phyloP scores from a whole-genome alignment of 768 basidiomycete species.

The Termitomyces sp. region DNA sequence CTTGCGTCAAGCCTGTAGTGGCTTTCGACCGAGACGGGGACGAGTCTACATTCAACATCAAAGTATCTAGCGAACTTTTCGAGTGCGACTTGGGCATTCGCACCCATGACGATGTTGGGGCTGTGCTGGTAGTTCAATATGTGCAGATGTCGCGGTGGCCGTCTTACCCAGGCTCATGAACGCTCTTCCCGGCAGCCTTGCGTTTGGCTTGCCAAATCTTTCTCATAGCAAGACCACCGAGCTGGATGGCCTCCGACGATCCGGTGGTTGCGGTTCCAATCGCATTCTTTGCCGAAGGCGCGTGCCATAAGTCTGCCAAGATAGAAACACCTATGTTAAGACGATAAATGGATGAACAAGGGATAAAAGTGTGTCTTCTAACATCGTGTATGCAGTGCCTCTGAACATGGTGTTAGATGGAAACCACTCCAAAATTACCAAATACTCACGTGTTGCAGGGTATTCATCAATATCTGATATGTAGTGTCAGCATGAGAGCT shows the following conservation, averaged over 20 bases:
- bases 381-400: constrained; percentile 54
- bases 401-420: constrained; percentile 17
- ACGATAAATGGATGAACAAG: background rate
- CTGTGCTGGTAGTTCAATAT: constrained; percentile 20
- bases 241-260: constrained; percentile 67
- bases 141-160: background rate
- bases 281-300: constrained; percentile 55
- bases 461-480: constrained; percentile 53
- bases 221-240: constrained; percentile 77
- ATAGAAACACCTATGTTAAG: constrained; percentile 37
- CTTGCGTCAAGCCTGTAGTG: constrained; percentile 56
- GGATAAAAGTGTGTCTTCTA: background rate
- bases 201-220: constrained; percentile 65
- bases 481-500: background rate
- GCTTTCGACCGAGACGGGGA: constrained; percentile 47
- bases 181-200: constrained; percentile 61
- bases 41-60: constrained; percentile 60
- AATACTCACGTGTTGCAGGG: constrained; percentile 47
- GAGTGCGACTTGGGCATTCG: constrained; percentile 70
- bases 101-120: constrained; percentile 63
- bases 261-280: constrained; percentile 73
- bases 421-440: background rate
- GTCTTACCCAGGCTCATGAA: constrained; percentile 71
- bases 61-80: constrained; percentile 74
- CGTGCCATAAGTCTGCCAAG: constrained; percentile 65